Percentiles rank a stretch among this genome's conserved stretches.
Evolutionary conservation across 2,329 filamentous ascomycete species (phyloP).

Genomic region (Venturia carpophila): DNA sequence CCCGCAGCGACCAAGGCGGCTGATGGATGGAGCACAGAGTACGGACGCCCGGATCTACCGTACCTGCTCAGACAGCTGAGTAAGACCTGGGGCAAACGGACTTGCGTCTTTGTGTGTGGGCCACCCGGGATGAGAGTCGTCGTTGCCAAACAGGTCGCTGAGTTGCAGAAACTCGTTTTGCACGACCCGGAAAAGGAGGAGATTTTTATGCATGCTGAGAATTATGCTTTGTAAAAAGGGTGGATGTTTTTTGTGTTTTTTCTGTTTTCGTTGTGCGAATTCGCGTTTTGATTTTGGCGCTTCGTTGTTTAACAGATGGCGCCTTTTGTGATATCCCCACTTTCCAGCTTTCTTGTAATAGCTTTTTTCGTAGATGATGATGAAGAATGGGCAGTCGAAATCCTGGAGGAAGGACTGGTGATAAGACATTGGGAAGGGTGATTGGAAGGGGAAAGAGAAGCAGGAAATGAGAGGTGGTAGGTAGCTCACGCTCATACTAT

Average conservation of each 20-base stretch:
- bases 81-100: slow-evolving; percentile 67
- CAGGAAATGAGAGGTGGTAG: neutral
- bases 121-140: slow-evolving; percentile 80
- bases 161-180: slow-evolving; percentile 77
- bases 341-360: neutral
- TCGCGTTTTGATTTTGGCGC: neutral
- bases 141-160: slow-evolving; percentile 77
- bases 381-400: neutral
- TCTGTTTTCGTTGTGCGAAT: neutral
- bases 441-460: neutral
- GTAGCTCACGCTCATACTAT: neutral
- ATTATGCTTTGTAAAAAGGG: slow-evolving; percentile 66
- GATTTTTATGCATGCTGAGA: slow-evolving; percentile 91
- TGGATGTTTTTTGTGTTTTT: neutral
- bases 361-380: slow-evolving; percentile 1
- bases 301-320: neutral
- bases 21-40: slow-evolving; percentile 78
- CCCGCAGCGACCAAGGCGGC: slow-evolving; percentile 36
- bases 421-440: neutral
- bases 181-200: slow-evolving; percentile 50
- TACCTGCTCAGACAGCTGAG: slow-evolving; percentile 81
- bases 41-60: slow-evolving; percentile 79
- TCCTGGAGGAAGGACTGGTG: neutral
- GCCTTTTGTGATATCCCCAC: slow-evolving; percentile 3
- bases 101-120: slow-evolving; percentile 88